Base-by-base conservation (phyloP, 495 filamentous ascomycete genomes). In the Aspergillus taichungensis region DNA sequence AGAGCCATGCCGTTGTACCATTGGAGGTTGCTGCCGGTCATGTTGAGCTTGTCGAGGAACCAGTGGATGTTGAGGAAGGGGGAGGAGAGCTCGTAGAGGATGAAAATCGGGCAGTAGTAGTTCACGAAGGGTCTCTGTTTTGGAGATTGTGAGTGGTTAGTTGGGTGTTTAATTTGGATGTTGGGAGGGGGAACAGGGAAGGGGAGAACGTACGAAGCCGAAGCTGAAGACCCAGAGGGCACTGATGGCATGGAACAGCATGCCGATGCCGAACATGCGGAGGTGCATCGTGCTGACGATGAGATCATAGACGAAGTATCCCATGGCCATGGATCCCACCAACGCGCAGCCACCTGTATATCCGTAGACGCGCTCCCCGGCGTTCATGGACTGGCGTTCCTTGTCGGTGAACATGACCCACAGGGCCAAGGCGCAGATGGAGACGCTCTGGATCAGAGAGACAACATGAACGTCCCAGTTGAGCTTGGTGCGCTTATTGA, bases 391-490 rank as follows among this genome's bases (percentile, higher is more conserved):
- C 48, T 62, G 71, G 43, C 92, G 76, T 69, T 95, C 88, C 37
- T 82, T 63, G 64, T 96, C 92, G 35, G 50, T 59, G 55, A 72
- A 81, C 68, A 95, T 95, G 34, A 89, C 79, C 82, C 84, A 96
- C 30, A 99, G 61, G 10, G 88, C 87, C 33, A 85, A 60, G 35
- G 47, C 58, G 60, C 83, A 87, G 68, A 99, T 87, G n/a, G 89
- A 66, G 11, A 75, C 68, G 55, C 80, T 83, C 71, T 99, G 92
- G 12, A 87, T 69, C n/a, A 99, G 67, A 10, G 87, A 94, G 14
- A 97, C 94, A 54, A 96, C 84, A 60, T 96, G 92, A 27, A 95
- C 84, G 64, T 99, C 85, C 92, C 92, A 99, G 76, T 91, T 97
- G 50, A 91, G 67, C 62, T 76, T 80, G 39, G 84, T 91, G 29